Evolutionary conservation across 73 alveolate species (phyloP).

Genomic region (Tetrahymena malaccensis): DNA sequence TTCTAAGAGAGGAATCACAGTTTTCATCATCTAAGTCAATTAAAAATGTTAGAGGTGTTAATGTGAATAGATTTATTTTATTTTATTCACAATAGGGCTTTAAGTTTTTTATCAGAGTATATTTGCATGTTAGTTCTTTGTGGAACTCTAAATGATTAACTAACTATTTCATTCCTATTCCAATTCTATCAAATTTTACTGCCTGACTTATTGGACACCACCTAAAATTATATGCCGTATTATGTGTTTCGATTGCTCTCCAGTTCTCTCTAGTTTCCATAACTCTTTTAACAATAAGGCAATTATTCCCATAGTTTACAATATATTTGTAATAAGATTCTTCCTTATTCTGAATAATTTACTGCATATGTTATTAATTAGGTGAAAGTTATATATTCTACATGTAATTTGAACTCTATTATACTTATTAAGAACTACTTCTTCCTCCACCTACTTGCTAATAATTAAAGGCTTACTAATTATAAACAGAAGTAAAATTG

Average conservation of each 20-base stretch:
- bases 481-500: neutral
- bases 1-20: constrained; percentile 15
- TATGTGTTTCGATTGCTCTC: neutral
- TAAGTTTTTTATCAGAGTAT: neutral
- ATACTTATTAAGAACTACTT: neutral
- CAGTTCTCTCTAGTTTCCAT: neutral
- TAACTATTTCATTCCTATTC: neutral
- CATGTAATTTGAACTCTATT: neutral
- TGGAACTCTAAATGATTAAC: neutral
- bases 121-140: neutral
- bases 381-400: neutral
- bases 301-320: neutral
- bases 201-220: neutral
- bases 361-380: neutral
- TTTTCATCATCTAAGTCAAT: constrained; percentile 41
- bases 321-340: neutral
- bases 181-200: neutral
- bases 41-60: constrained; percentile 37
- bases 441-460: neutral
- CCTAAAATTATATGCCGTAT: neutral
- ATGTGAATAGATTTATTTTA: constrained; percentile 22
- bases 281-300: neutral
- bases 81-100: constrained; percentile 8
- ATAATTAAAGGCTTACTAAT: neutral
- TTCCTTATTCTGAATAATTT: neutral